These are phyloP conservation scores for Bruguiera hainesii DNA, from an alignment of 441 rosid species.

Conservation along the genomic window DNA sequence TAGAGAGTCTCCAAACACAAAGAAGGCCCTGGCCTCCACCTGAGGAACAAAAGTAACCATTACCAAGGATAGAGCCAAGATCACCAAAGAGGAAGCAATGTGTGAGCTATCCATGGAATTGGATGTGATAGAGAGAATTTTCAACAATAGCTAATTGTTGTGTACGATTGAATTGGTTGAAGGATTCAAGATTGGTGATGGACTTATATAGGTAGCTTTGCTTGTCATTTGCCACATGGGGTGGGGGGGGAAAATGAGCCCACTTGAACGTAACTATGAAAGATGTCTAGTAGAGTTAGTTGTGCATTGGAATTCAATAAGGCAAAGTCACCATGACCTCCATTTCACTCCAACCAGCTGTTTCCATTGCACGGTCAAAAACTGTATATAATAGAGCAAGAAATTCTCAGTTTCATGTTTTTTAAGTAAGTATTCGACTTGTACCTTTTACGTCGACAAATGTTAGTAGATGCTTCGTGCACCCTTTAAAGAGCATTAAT, in stretches of 20 bases:
- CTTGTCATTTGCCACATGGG: background rate
- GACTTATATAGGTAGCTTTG: background rate
- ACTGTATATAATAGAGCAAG: too few relatives aligned
- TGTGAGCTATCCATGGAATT: background rate
- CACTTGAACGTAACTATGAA: background rate
- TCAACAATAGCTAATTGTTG: background rate
- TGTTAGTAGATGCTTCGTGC: too few relatives aligned
- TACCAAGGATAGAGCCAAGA: background rate
- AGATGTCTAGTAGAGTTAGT: background rate
- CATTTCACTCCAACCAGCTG: background rate
- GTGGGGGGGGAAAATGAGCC: background rate
- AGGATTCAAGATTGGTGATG: background rate
- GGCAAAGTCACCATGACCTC: background rate
- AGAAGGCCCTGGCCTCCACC: constrained; percentile 42
- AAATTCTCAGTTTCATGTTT: too few relatives aligned
- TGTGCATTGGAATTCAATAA: background rate
- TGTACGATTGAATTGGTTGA: background rate
- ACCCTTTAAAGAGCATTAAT: too few relatives aligned
- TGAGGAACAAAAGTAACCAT: background rate
- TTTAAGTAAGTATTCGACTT: too few relatives aligned
- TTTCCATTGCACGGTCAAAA: background rate
- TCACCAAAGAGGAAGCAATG: background rate
- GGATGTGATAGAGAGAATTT: background rate
- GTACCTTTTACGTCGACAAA: too few relatives aligned
- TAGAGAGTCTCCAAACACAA: constrained; percentile 80